These are phyloP conservation scores for Rubroshorea leprosula DNA, from an alignment of 345 rosid species.

Conservation along the genomic window DNA sequence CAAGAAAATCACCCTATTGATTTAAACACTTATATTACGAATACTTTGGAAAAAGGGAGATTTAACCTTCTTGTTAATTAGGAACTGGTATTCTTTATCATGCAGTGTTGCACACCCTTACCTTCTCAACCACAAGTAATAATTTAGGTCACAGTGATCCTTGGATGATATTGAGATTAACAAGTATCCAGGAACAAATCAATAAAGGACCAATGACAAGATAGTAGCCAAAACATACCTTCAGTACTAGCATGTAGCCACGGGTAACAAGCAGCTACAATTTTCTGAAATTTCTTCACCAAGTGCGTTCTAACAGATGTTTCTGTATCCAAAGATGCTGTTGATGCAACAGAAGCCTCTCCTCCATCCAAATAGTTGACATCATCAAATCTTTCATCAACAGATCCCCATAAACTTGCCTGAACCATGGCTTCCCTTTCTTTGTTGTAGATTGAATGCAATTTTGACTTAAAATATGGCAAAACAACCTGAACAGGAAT, in stretches of 20 bases:
- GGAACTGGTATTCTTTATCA: not conserved
- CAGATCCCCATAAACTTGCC: slow-evolving; percentile 91
- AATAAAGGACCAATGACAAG: slow-evolving; percentile 9
- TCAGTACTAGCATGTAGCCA: slow-evolving; percentile 91
- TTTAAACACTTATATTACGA: not conserved
- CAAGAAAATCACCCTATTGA: slow-evolving; percentile 6
- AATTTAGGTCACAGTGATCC: slow-evolving; percentile 3
- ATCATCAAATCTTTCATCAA: slow-evolving; percentile 58
- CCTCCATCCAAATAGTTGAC: slow-evolving; percentile 39
- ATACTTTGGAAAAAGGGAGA: not conserved
- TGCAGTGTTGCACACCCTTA: not conserved
- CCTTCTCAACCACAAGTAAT: slow-evolving; percentile 3
- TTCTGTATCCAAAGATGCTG: slow-evolving; percentile 37
- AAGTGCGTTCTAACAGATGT: slow-evolving; percentile 50
- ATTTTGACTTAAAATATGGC: slow-evolving; percentile 88
- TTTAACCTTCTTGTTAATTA: not conserved
- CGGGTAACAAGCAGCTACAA: slow-evolving; percentile 77
- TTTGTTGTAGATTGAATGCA: slow-evolving; percentile 76
- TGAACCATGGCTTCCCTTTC: slow-evolving; percentile 96
- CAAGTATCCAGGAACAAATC: slow-evolving; percentile 2
- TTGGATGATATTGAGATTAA: slow-evolving; percentile 7
- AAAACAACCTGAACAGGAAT: slow-evolving; percentile 62
- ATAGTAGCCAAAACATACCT: slow-evolving; percentile 51
- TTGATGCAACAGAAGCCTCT: slow-evolving; percentile 42
- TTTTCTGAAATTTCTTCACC: slow-evolving; percentile 58